Evolutionary conservation across 106 monocot species (phyloP), one percentile per base, ranked within the genome.

Genomic region (Dioscorea zingiberensis): DNA sequence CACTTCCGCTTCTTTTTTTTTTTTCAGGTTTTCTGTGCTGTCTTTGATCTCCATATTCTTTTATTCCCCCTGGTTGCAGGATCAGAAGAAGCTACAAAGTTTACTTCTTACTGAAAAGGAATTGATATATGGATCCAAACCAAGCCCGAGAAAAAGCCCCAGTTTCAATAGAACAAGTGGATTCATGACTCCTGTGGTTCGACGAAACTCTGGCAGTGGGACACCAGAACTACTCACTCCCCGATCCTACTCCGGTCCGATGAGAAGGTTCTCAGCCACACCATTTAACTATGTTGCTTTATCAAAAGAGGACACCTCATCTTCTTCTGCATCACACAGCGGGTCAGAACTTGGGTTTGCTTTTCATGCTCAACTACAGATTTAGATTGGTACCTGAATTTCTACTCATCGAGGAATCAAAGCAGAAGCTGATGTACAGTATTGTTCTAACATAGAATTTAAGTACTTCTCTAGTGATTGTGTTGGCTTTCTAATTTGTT

Each of bases 31-130:
- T 1, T 23, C 2, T 12, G 7, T 23, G 3, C 23, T 21, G 12
- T 56, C 56, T 3, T 27, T 38, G 3, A 5, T 13, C 4, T 9
- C n/a, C 44, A n/a, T n/a, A n/a, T n/a, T n/a, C n/a, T 3, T 18
- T 18, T 3, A 13, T 3, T 13, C n/a, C 4, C 4, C 12, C 27
- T 58, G 38, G 14, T 48, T 65, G 46, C 79, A 98, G 92, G 89
- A 92, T 64, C 88, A 92, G 13, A 98, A 98, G 62, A 98, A 84
- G 68, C 46, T 92, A 45, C 88, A 84, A 65, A 58, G 65, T 73
- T 59, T 85, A 48, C 83, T 97, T n/a, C 77, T 86, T 18, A 63
- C 69, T 14, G 86, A 89, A 56, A 71, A 84, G 69, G 97, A 98
- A 73, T 21, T 69, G 38, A 55, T 82, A 3, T 84, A 81, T 58